Evolutionary conservation across 495 filamentous ascomycete species (phyloP).

Genomic region (Eremomyces bilateralis): DNA sequence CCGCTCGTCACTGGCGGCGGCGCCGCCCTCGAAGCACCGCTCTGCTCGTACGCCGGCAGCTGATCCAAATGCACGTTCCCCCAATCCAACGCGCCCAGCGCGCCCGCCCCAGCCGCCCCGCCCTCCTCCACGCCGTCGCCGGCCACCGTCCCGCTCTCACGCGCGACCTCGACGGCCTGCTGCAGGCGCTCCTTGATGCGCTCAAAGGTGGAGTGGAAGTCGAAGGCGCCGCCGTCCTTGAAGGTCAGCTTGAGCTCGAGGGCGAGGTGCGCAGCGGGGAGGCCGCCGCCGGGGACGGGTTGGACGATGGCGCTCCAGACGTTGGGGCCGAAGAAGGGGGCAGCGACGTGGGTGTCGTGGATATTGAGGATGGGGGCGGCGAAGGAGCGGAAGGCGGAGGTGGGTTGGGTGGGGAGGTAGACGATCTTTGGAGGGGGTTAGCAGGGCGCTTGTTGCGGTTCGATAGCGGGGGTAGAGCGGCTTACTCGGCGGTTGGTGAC

Average conservation of each 20-base stretch:
- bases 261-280: conserved; percentile 47
- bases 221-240: conserved; percentile 84
- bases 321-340: conserved; percentile 93
- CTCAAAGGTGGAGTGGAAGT: conserved; percentile 70
- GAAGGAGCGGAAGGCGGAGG: conserved; percentile 60
- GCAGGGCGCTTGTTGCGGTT: conserved; percentile 3
- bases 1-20: not conserved
- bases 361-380: conserved; percentile 69
- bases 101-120: conserved; percentile 18
- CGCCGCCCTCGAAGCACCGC: conserved; percentile 4
- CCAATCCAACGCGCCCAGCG: conserved; percentile 28
- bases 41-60: conserved; percentile 53
- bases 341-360: conserved; percentile 70
- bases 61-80: conserved; percentile 51
- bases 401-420: conserved; percentile 57
- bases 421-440: conserved; percentile 38
- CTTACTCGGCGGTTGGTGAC: conserved; percentile 81
- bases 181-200: conserved; percentile 61
- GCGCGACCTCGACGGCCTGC: conserved; percentile 53
- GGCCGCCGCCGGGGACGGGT: conserved; percentile 67
- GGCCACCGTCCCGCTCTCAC: conserved; percentile 21
- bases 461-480: conserved; percentile 1
- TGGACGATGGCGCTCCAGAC: conserved; percentile 63
- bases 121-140: conserved; percentile 13
- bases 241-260: conserved; percentile 72